These are phyloP conservation scores for Ophiosphaerella herpotricha DNA, from an alignment of 2,329 filamentous ascomycete species.

Conservation along the genomic window DNA sequence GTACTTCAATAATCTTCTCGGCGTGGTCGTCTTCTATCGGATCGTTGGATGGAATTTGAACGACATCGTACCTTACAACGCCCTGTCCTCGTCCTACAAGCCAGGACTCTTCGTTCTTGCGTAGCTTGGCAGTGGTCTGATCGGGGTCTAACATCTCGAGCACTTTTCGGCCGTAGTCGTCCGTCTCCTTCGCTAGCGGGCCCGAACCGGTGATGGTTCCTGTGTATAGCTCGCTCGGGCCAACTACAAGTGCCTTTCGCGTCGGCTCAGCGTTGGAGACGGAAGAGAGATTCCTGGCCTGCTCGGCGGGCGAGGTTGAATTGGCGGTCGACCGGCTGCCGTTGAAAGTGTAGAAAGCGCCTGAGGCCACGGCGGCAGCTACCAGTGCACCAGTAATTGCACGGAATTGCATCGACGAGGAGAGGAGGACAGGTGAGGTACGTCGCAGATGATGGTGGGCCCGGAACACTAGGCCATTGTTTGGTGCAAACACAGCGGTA, in stretches of 20 bases:
- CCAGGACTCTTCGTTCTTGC: slow-evolving; percentile 90
- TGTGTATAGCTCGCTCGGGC: slow-evolving; percentile 87
- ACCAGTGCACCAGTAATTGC: slow-evolving; percentile 69
- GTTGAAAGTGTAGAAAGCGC: slow-evolving; percentile 76
- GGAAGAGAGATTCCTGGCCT: slow-evolving; percentile 42
- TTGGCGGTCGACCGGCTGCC: slow-evolving; percentile 37
- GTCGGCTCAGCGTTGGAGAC: slow-evolving; percentile 55
- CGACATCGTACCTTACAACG: slow-evolving; percentile 91
- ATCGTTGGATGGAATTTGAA: slow-evolving; percentile 74
- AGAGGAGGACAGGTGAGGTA: slow-evolving; percentile 55
- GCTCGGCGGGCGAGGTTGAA: slow-evolving; percentile 21
- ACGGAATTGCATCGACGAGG: slow-evolving; percentile 76
- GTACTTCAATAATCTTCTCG: slow-evolving; percentile 95
- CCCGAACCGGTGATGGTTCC: slow-evolving; percentile 83
- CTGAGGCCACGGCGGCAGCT: slow-evolving; percentile 71
- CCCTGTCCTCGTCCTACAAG: slow-evolving; percentile 86
- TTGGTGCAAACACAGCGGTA: slow-evolving; percentile 38
- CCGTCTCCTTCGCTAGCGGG: slow-evolving; percentile 84
- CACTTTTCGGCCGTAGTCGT: slow-evolving; percentile 81
- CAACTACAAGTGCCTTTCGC: slow-evolving; percentile 77
- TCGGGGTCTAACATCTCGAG: slow-evolving; percentile 96
- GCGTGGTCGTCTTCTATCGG: slow-evolving; percentile 98
- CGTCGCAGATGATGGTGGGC: slow-evolving; percentile 49
- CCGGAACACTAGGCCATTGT: slow-evolving; percentile 55
- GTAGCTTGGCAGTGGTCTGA: slow-evolving; percentile 86